Evolutionary conservation across 208 protist genomes (phyloP).

Genomic region (Trypanosoma brucei): DNA sequence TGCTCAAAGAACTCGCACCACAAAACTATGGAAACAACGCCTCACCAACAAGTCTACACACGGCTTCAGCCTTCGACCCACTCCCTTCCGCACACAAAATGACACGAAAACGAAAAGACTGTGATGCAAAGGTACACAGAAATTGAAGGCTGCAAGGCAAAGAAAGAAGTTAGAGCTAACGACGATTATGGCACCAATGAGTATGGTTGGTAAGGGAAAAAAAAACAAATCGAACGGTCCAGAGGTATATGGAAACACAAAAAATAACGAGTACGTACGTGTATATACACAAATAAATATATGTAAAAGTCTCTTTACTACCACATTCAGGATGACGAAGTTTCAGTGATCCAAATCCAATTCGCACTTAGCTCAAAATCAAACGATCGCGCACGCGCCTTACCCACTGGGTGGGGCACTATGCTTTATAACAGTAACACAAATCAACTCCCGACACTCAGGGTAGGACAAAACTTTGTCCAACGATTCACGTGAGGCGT

Average conservation of each 20-base stretch:
- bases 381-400: not conserved
- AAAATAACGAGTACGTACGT: not conserved
- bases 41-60: too few species aligned
- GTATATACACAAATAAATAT: not conserved
- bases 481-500: constrained; percentile 11
- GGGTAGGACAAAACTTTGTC: constrained; percentile 46
- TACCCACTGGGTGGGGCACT: constrained; percentile 63
- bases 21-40: too few species aligned
- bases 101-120: too few species aligned
- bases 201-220: too few species aligned
- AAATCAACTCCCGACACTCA: constrained; percentile 66
- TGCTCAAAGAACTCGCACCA: too few species aligned
- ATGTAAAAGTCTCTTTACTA: too few species aligned
- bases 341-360: too few species aligned
- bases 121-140: not conserved
- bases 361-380: not conserved
- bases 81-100: too few species aligned
- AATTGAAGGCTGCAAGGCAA: not conserved
- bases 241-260: not conserved
- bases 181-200: not conserved
- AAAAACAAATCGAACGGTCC: not conserved
- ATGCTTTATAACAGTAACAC: constrained; percentile 47
- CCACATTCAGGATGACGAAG: too few species aligned
- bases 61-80: too few species aligned
- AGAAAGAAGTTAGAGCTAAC: not conserved